phyloP scores from a whole-genome alignment of 23 red algal species.

The Pyropia yezoensis region DNA sequence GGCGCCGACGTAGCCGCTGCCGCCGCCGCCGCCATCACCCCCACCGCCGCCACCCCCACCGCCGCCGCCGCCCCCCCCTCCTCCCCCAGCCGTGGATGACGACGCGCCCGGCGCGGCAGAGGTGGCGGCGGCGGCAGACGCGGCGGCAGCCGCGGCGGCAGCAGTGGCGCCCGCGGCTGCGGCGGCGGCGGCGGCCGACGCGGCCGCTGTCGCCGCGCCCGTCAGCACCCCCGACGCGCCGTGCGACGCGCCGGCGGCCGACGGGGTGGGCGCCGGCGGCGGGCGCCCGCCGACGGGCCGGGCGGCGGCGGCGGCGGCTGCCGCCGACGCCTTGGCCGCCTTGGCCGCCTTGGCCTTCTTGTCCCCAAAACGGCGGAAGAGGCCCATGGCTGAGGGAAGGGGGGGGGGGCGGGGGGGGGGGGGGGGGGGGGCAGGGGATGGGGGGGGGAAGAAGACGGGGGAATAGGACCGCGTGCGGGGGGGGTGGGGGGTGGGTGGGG shows the following conservation, averaged over 20 bases:
- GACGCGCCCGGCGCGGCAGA: slow-evolving; percentile 10
- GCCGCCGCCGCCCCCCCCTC: too few species aligned
- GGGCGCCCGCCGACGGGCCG: background rate
- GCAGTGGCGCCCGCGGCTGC: slow-evolving; percentile 14
- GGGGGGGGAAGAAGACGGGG: background rate
- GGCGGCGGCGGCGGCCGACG: slow-evolving; percentile 2
- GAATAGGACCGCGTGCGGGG: background rate
- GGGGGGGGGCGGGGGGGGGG: background rate
- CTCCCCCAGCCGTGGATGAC: slow-evolving; percentile 16
- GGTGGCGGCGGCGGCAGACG: slow-evolving; percentile 1
- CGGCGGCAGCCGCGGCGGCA: slow-evolving; percentile 22
- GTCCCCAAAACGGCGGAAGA: background rate
- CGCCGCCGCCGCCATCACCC: too few species aligned
- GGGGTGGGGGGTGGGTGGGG: slow-evolving; percentile 3
- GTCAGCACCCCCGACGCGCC: slow-evolving; percentile 6
- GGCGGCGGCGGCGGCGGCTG: background rate
- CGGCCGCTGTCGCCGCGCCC: background rate
- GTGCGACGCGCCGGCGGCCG: background rate
- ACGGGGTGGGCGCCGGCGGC: background rate
- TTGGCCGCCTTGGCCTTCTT: slow-evolving; percentile 4
- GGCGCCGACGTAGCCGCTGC: too few species aligned
- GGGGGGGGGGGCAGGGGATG: background rate
- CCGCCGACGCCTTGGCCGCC: background rate
- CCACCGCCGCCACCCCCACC: too few species aligned
- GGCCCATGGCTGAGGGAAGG: background rate